phyloP scores from a whole-genome alignment of 352 stramenopile species.

The Aphanomyces euteiches region DNA sequence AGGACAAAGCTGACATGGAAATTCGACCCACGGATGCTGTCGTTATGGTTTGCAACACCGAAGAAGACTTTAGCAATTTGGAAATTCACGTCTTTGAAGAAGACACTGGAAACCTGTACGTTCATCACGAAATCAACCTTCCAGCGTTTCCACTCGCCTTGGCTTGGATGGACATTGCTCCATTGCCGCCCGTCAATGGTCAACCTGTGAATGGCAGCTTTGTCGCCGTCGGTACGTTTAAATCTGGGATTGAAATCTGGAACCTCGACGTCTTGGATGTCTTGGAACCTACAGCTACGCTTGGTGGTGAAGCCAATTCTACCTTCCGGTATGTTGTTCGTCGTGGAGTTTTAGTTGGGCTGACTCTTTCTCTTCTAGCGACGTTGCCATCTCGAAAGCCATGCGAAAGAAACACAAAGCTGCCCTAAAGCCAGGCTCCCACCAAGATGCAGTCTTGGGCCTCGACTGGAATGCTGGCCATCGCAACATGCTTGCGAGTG shows the following conservation, averaged over 20 bases:
- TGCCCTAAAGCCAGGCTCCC: constrained; percentile 89
- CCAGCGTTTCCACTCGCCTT: constrained; percentile 97
- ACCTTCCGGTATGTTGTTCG: constrained; percentile 42
- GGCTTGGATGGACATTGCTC: constrained; percentile 93
- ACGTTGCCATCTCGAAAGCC: constrained; percentile 74
- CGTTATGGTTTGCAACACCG: constrained; percentile 95
- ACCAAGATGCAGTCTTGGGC: constrained; percentile 97
- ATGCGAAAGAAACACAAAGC: constrained; percentile 66
- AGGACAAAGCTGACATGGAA: constrained; percentile 91
- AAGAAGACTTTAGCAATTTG: constrained; percentile 97
- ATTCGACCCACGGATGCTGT: constrained; percentile 93
- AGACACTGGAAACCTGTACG: constrained; percentile 95
- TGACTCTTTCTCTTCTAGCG: constrained; percentile 9
- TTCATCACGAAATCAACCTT: constrained; percentile 99
- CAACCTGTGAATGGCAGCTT: constrained; percentile 90
- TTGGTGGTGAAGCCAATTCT: constrained; percentile 91
- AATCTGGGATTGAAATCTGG: constrained; percentile 99
- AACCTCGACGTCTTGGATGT: constrained; percentile 99
- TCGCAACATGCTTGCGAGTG: constrained; percentile 96
- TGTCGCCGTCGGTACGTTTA: constrained; percentile 99
- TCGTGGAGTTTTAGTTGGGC: background rate
- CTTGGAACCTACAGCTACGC: constrained; percentile 92
- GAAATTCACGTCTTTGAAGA: constrained; percentile 99
- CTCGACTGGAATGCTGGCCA: constrained; percentile 97
- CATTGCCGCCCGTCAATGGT: constrained; percentile 51